A percentile compares a stretch with the other conserved stretches of the same genome.
Evolutionary conservation across 495 filamentous ascomycete genomes (phyloP).

Genomic region (Lepidopterella palustris): DNA sequence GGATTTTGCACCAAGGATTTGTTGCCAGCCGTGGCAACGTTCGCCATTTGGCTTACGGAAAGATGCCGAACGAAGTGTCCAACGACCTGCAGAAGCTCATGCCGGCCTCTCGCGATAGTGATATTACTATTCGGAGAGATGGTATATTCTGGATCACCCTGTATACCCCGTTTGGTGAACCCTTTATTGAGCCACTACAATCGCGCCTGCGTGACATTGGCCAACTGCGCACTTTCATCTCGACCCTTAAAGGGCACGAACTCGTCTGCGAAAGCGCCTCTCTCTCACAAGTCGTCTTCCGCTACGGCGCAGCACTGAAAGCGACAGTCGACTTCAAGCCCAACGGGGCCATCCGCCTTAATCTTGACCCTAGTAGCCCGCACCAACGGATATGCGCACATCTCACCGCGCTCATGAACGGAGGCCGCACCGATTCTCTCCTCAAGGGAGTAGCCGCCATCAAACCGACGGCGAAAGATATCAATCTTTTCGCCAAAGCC

Average conservation of each 20-base stretch:
- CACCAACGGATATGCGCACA: constrained; percentile 65
- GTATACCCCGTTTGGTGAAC: constrained; percentile 49
- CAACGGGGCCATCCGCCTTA: constrained; percentile 36
- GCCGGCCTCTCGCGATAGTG: constrained; percentile 47
- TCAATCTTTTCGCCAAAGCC: constrained; percentile 49
- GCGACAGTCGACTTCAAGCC: constrained; percentile 37
- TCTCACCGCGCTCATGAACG: constrained; percentile 58
- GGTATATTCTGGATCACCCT: constrained; percentile 58
- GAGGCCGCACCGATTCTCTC: constrained; percentile 19
- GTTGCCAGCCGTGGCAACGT: constrained; percentile 10
- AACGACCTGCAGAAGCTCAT: constrained; percentile 43
- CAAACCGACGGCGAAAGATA: too few relatives aligned
- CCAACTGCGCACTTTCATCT: constrained; percentile 57
- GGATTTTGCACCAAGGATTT: too few relatives aligned
- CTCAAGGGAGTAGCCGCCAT: constrained; percentile 7
- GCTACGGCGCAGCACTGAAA: constrained; percentile 40
- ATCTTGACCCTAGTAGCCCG: constrained; percentile 61
- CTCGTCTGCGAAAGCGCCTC: constrained; percentile 51
- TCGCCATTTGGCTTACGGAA: constrained; percentile 37
- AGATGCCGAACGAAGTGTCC: constrained; percentile 26
- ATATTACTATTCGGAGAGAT: constrained; percentile 52
- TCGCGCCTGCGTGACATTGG: constrained; percentile 55
- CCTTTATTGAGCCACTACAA: constrained; percentile 47
- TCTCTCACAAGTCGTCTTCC: constrained; percentile 57
- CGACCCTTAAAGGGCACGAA: constrained; percentile 50